phyloP scores from a whole-genome alignment of 345 rosid genomes.

The Lepidium sativum region DNA sequence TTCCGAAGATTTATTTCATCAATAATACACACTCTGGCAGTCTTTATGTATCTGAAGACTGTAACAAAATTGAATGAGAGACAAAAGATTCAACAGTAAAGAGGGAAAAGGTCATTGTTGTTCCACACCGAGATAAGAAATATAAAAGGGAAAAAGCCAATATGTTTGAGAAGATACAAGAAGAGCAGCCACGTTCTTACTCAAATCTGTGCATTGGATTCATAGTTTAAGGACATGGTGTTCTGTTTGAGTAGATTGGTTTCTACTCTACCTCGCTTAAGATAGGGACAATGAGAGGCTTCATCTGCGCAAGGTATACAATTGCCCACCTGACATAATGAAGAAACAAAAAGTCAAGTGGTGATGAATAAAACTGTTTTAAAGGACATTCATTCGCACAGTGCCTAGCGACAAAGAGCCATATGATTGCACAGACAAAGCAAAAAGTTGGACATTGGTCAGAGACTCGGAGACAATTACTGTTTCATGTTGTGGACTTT shows the following conservation, averaged over 20 bases:
- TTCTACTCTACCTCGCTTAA: constrained; percentile 71
- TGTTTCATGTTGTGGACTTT: neutral
- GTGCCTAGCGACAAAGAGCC: neutral
- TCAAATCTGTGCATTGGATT: constrained; percentile 7
- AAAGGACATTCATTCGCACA: neutral
- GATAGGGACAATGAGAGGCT: constrained; percentile 94
- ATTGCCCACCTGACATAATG: constrained; percentile 79
- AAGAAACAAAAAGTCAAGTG: neutral
- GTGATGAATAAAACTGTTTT: neutral
- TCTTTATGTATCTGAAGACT: constrained; percentile 2
- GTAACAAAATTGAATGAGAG: neutral
- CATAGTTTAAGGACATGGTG: neutral
- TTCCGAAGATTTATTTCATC: constrained; percentile 11
- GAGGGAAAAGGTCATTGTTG: neutral
- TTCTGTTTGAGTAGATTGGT: constrained; percentile 18
- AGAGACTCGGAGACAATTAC: neutral
- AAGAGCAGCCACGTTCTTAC: neutral
- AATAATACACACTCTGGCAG: constrained; percentile 2
- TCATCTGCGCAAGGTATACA: constrained; percentile 95
- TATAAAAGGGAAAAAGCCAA: constrained; percentile 2
- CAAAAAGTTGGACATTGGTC: neutral
- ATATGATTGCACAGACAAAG: neutral
- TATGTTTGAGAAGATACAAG: constrained; percentile 12
- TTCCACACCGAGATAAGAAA: neutral
- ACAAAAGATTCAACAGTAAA: neutral